A percentile compares a stretch with the other conserved stretches of the same genome.
These are phyloP conservation scores for Metarhizium rileyi DNA, from an alignment of 2,329 filamentous ascomycete species.

Conservation along the genomic window DNA sequence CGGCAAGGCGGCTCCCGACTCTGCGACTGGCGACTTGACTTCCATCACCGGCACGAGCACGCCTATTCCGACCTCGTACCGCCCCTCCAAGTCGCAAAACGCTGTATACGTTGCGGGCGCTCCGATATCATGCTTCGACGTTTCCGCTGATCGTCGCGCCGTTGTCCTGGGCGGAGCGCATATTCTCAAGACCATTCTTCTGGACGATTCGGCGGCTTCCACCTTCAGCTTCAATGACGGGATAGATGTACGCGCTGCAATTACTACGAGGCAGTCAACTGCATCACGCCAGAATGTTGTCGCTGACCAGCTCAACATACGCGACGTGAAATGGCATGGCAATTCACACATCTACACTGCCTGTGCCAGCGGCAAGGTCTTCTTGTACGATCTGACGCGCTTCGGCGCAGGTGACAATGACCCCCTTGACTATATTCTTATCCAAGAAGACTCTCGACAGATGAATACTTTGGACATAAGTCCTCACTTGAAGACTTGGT, in stretches of 20 bases:
- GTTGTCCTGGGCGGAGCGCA: conserved; percentile 49
- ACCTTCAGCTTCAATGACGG: conserved; percentile 41
- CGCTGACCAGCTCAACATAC: conserved; percentile 52
- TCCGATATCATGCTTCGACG: conserved; percentile 49
- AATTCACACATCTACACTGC: conserved; percentile 51
- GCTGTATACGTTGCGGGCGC: conserved; percentile 39
- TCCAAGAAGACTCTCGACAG: conserved; percentile 51
- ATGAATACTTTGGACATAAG: conserved; percentile 55
- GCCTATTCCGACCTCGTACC: conserved; percentile 30
- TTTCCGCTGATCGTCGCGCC: conserved; percentile 44
- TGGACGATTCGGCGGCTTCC: conserved; percentile 35
- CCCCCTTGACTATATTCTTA: conserved; percentile 46
- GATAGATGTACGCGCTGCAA: conserved; percentile 47
- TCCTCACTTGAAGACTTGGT: conserved; percentile 45
- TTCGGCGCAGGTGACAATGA: conserved; percentile 33
- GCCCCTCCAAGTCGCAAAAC: conserved; percentile 46
- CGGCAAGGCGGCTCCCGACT: conserved; percentile 40
- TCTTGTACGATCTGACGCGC: conserved; percentile 50
- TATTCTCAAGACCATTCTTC: conserved; percentile 49
- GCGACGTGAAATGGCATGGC: conserved; percentile 50
- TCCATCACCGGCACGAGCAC: conserved; percentile 36
- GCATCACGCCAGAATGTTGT: conserved; percentile 29
- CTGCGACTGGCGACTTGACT: conserved; percentile 33
- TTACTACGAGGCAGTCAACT: conserved; percentile 38
- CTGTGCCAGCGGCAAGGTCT: conserved; percentile 54